These are phyloP conservation scores for Yamadazyma jaroonii DNA, from an alignment of 1,139 yeast species.

Conservation along the genomic window DNA sequence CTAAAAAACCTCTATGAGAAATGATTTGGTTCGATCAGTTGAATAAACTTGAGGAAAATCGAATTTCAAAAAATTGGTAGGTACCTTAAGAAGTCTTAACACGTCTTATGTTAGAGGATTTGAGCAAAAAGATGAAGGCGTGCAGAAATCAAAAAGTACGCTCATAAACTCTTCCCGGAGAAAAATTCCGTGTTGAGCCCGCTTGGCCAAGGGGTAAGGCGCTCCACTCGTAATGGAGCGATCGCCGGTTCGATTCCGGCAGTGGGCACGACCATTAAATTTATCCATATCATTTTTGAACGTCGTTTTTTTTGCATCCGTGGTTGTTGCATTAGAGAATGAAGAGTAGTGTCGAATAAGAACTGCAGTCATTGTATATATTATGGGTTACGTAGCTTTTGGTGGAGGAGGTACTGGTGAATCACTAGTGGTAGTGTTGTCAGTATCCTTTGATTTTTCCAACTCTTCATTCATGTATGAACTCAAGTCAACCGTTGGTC, in stretches of 20 bases:
- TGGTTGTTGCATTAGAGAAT: too few species aligned
- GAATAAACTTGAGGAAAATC: too few species aligned
- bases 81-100: too few species aligned
- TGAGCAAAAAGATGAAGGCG: too few species aligned
- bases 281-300: conserved; percentile 3
- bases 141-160: too few species aligned
- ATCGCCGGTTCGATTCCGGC: conserved; percentile 57
- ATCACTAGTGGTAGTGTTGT: conserved; percentile 15
- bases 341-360: neutral
- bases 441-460: conserved; percentile 40
- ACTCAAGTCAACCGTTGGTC: conserved; percentile 27
- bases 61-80: too few species aligned
- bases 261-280: conserved; percentile 33
- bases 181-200: conserved; percentile 23
- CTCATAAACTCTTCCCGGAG: neutral
- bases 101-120: too few species aligned
- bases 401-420: conserved; percentile 31
- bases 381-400: conserved; percentile 7
- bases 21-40: too few species aligned
- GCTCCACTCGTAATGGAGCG: conserved; percentile 58
- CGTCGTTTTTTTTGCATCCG: conserved; percentile 1
- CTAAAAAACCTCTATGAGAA: too few species aligned
- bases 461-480: conserved; percentile 48
- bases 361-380: neutral
- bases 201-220: conserved; percentile 58